These are phyloP conservation scores for Fusarium sp. DNA, from an alignment of 2,329 filamentous ascomycete species.

Conservation along the genomic window DNA sequence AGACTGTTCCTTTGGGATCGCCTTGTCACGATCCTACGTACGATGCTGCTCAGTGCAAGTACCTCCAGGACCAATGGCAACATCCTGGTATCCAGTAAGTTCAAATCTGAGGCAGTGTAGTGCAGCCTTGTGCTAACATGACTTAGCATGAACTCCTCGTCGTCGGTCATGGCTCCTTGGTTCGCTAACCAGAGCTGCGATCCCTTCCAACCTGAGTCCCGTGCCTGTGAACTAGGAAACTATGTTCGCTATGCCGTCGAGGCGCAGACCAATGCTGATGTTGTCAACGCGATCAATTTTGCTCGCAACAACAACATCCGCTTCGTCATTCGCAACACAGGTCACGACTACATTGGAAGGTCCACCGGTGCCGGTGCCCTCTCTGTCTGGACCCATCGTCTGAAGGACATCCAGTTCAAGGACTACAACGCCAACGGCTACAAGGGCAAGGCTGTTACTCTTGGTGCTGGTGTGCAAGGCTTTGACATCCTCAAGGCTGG, in stretches of 20 bases:
- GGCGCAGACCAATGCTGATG: slow-evolving; percentile 45
- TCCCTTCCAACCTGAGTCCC: slow-evolving; percentile 44
- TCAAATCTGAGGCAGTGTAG: accelerated
- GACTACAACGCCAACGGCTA: slow-evolving; percentile 56
- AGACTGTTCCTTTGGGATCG: slow-evolving; percentile 59
- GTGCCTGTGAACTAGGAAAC: slow-evolving; percentile 54
- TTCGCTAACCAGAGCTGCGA: slow-evolving; percentile 54
- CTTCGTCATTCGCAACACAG: slow-evolving; percentile 62
- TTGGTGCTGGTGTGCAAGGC: slow-evolving; percentile 65
- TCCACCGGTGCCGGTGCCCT: slow-evolving; percentile 62
- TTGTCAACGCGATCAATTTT: slow-evolving; percentile 46
- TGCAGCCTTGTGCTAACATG: not conserved
- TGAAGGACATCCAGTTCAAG: slow-evolving; percentile 54
- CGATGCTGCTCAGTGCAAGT: slow-evolving; percentile 55
- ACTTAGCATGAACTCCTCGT: slow-evolving; percentile 36
- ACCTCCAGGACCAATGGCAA: slow-evolving; percentile 55
- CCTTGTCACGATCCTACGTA: slow-evolving; percentile 61
- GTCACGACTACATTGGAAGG: slow-evolving; percentile 62
- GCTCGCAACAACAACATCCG: slow-evolving; percentile 54
- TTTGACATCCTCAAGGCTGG: slow-evolving; percentile 58
- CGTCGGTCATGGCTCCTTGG: slow-evolving; percentile 44
- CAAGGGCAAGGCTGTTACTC: slow-evolving; percentile 59
- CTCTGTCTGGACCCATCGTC: slow-evolving; percentile 53
- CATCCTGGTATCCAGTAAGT: slow-evolving; percentile 56
- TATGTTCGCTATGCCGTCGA: slow-evolving; percentile 55